Evolutionary conservation across 2,329 filamentous ascomycete genomes (phyloP), one percentile per base, ranked within the genome.

Genomic region (Chaetothyriales sp.): DNA sequence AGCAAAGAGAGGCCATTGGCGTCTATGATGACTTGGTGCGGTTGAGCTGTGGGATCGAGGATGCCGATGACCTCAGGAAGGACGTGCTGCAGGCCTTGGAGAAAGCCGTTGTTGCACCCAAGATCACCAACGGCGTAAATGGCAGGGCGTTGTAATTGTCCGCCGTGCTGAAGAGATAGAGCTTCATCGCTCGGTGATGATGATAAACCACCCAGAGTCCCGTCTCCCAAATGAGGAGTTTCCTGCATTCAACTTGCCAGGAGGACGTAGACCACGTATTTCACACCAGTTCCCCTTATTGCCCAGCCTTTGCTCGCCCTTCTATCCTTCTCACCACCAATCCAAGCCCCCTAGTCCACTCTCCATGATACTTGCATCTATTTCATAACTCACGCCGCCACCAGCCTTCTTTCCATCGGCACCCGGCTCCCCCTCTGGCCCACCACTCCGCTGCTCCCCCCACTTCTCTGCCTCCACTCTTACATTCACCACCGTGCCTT

Each of bases 21-120:
- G 89, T 98, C 29, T 97, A 83, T 64, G 92, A 98, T 65, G 92
- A 98, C 67, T 77, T 98, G 6, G 86, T 98, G 28, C 80, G 92
- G 59, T 76, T 98, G 55, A 94, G 88, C 76, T 95, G 89, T 66
- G 92, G 92, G 63, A 81, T 98, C 51, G 92, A 98, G 72, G 92
- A 98, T 64, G 80, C 81, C 6, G 81, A 83, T 56, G 92, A 98
- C 68, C 74, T 98, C 56, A 82, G 82, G 62, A 77, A 76, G 43
- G 92, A 98, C 73, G 81, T 94, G 15, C 67, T 89, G 58, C 83
- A 86, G 68, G 92, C 92, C 4, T 70, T 97, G 44, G 84, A 92
- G 68, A 80, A 77, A 69, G 87, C 87, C 1, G 80, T 86, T 43
- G 73, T 78, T 46, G 69, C 62, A 29, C 61, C 67, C 4, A 76